Base-by-base conservation (phyloP, 768 basidiomycete genomes). In the Crassisporium funariophilum region DNA sequence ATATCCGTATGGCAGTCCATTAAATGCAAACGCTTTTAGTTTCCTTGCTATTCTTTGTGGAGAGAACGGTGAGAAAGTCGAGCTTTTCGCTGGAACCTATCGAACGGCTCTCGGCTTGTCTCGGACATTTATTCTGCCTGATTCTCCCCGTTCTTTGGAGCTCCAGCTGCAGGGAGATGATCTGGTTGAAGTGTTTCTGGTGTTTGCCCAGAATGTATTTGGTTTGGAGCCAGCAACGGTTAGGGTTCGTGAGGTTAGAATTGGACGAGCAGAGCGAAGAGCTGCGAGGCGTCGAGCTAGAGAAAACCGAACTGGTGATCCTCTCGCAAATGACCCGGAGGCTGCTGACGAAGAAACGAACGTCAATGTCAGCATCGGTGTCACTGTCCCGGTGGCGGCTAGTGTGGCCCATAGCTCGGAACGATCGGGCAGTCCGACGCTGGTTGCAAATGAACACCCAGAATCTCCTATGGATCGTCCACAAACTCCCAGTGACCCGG, bases 11-110 rank as follows among this genome's bases (percentile, higher is more conserved):
- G n/a, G n/a, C 5, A 36, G 10, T 13, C 46, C 22, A 44, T 23
- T 38, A 47, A 39, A 35, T 11, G 35, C 5, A 21, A 52, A 41
- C 29, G 22, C 24, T 41, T 44, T 17, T 50, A 93, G 91, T 65
- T 95, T 95, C 72, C 78, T 95, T 17, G 92, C 93, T 7, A 94
- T 95, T 57, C 78, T 95, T 0, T 95, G 93, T 54, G 92, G 92
- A 15, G 93, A 95, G 24, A 87, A 83, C 53, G 93, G 91, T 12
- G 92, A 95, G 71, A 91, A 94, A 59, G 91, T 95, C 37, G 92
- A 95, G 59, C 72, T 95, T 9, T 95, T 95, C 65, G 92, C 93
- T 31, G 92, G 93, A 20, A 92, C 92, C 9, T 89, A 90, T 55
- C 77, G 87, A 44, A 90, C 89, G n/a, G 91, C 92, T 4, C 79